Base-by-base conservation (phyloP, 441 rosid species). In the Dalechampia spathulata region DNA sequence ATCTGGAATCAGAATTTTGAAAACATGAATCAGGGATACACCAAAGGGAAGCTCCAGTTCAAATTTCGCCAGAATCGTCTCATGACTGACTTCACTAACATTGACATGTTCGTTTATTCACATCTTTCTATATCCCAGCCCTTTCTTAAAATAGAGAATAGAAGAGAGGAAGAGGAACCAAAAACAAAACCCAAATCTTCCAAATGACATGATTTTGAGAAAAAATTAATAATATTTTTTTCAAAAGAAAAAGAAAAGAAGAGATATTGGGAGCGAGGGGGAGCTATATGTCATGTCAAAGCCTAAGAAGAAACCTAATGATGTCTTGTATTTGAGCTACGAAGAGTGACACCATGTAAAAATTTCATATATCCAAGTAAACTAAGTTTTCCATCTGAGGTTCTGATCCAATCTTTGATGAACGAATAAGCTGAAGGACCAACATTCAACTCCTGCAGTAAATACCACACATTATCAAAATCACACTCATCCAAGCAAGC, bases 311-410 rank as follows among this genome's bases (percentile, higher is more conserved):
- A 60, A 51, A 41, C 14, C 78, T 82, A 87, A 67, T 78, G 92
- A 38, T 78, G 92, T 78, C 98, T 85, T 54, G 92, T 71, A 74
- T 80, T 85, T 57, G 92, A 68, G 72, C 85, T 85, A 52, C 98
- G 95, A 52, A 82, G 80, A 15, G 96, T 85, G 72, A 91, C 95
- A 23, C 98, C 98, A 71, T 91, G 96, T 70, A 91, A 83, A 72
- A 86, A 86, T 76, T 87, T 91, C 44, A 85, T 83, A 70, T 85
- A 91, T 50, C 98, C 98, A 53, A 83, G 76, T 60, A 78, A 73
- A 67, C 89, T 81, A 70, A 91, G 87, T 78, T 82, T 87, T 65
- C 98, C 96, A 44, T 91, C 98, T 0, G 83, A 60, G 64, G 57
- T 75, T 67, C 98, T 75, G 50, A 91, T 78, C 85, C 98, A 91